Evolutionary conservation across 2,329 filamentous ascomycete genomes (phyloP).

Genomic region (Cadophora malorum): DNA sequence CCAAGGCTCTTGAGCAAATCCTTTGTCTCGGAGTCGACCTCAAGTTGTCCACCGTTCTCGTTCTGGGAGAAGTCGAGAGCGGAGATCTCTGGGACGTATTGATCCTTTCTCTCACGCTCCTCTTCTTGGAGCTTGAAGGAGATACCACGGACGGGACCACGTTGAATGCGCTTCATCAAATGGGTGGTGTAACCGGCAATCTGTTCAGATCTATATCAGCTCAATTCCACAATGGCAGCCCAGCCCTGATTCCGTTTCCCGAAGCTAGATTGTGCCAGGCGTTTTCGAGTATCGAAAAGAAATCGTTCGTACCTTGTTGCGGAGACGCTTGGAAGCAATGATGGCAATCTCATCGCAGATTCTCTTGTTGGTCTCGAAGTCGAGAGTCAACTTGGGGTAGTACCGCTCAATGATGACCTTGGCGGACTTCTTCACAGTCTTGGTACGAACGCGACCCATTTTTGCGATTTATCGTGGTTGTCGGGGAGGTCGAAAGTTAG

Average conservation of each 20-base stretch:
- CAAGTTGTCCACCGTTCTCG: slow-evolving; percentile 84
- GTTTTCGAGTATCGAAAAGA: not conserved
- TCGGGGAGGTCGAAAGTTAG: slow-evolving; percentile 21
- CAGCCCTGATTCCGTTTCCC: not conserved
- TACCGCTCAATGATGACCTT: slow-evolving; percentile 99
- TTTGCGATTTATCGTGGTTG: slow-evolving; percentile 42
- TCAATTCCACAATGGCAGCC: not conserved
- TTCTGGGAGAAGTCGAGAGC: slow-evolving; percentile 98
- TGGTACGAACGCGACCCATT: slow-evolving; percentile 53
- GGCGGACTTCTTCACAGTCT: slow-evolving; percentile 63
- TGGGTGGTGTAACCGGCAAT: slow-evolving; percentile 99
- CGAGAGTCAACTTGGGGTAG: slow-evolving; percentile 96
- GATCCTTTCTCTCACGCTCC: slow-evolving; percentile 99
- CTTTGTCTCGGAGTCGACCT: slow-evolving; percentile 98
- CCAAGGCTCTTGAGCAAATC: slow-evolving; percentile 98
- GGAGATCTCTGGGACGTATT: slow-evolving; percentile 99
- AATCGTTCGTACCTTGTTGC: slow-evolving; percentile 82
- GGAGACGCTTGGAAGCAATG: slow-evolving; percentile 97
- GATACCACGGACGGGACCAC: slow-evolving; percentile 98
- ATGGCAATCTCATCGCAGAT: slow-evolving; percentile 99
- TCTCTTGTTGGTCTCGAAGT: slow-evolving; percentile 99
- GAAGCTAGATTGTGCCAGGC: not conserved
- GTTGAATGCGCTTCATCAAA: slow-evolving; percentile 99
- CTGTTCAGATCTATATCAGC: slow-evolving; percentile 51
- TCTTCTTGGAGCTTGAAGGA: slow-evolving; percentile 99